A percentile compares a stretch with the other conserved stretches of the same genome.
Conservation (phyloP, 352 stramenopile genomes). For the Pythium diclinum region DNA sequence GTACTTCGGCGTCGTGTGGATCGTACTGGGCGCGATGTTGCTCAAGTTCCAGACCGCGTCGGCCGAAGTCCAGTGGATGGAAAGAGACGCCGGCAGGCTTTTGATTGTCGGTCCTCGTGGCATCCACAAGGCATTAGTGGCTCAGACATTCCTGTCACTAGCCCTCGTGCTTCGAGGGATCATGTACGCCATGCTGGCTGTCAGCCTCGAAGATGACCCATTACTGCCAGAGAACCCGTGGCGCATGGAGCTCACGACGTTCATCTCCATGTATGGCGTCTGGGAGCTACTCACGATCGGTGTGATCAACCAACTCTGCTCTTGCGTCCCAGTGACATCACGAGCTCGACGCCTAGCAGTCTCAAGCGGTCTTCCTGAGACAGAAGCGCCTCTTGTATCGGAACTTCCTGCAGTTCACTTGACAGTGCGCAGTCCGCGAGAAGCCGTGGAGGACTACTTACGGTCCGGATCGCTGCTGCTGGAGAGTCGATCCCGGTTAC, state of each 20-base stretch:
- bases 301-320: slow-evolving; percentile 15
- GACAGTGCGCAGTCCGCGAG: slow-evolving; percentile 6
- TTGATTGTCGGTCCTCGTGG: slow-evolving; percentile 9
- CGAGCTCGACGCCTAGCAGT: slow-evolving; percentile 3
- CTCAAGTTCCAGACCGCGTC: slow-evolving; percentile 13
- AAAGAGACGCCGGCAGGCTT: slow-evolving; percentile 9
- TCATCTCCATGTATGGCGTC: slow-evolving; percentile 15
- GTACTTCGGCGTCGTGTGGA: slow-evolving; percentile 22
- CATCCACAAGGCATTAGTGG: slow-evolving; percentile 3
- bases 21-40: slow-evolving; percentile 16
- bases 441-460: slow-evolving; percentile 14
- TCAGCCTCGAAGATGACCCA: background rate
- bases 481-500: background rate
- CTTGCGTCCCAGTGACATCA: slow-evolving; percentile 8
- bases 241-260: slow-evolving; percentile 2
- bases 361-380: background rate
- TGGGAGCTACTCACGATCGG: slow-evolving; percentile 17
- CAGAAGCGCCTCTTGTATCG: background rate
- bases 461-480: background rate
- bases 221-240: background rate
- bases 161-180: slow-evolving; percentile 10
- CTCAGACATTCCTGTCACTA: slow-evolving; percentile 14
- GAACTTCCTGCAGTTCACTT: slow-evolving; percentile 8
- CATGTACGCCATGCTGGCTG: slow-evolving; percentile 1
- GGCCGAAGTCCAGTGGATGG: slow-evolving; percentile 16